Percentiles rank a stretch among this genome's conserved stretches.
Conservation (phyloP, 2,329 filamentous ascomycete genomes). For the Trichoderma atroviride region DNA sequence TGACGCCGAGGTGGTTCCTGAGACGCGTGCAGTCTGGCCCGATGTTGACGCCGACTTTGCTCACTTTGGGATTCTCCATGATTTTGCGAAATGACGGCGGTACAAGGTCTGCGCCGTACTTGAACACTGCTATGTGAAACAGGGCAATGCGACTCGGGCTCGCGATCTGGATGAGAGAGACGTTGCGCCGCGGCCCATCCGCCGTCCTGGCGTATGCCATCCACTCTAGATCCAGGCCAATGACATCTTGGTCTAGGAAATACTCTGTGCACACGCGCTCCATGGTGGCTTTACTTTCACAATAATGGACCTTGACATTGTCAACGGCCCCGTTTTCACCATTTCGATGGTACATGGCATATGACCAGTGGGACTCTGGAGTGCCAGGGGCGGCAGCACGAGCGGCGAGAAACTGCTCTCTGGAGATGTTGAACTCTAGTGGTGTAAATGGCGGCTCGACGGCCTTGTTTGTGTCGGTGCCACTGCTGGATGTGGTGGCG, state of each 20-base stretch:
- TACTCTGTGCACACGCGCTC: constrained; percentile 66
- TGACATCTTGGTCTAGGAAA: constrained; percentile 68
- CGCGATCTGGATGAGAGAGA: constrained; percentile 83
- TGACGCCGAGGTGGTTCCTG: constrained; percentile 64
- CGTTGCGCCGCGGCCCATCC: constrained; percentile 62
- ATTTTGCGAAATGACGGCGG: constrained; percentile 70
- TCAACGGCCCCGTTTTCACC: constrained; percentile 45
- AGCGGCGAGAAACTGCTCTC: constrained; percentile 45
- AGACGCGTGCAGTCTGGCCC: constrained; percentile 71
- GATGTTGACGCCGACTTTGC: constrained; percentile 78
- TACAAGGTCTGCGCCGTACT: constrained; percentile 60
- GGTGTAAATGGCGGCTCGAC: constrained; percentile 35
- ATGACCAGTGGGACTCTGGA: constrained; percentile 65
- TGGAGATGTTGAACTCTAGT: constrained; percentile 38
- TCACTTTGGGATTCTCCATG: constrained; percentile 69
- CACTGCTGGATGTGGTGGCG: neutral
- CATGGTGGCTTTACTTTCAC: constrained; percentile 65
- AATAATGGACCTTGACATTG: constrained; percentile 75
- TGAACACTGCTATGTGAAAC: constrained; percentile 75
- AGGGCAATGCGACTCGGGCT: constrained; percentile 75
- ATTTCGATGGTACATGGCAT: constrained; percentile 65
- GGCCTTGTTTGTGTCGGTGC: neutral
- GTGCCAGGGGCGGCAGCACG: constrained; percentile 49
- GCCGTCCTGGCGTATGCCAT: constrained; percentile 52
- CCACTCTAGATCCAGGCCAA: constrained; percentile 96